Conservation (phyloP, 768 basidiomycete species). For the Tulasnella sp. region DNA sequence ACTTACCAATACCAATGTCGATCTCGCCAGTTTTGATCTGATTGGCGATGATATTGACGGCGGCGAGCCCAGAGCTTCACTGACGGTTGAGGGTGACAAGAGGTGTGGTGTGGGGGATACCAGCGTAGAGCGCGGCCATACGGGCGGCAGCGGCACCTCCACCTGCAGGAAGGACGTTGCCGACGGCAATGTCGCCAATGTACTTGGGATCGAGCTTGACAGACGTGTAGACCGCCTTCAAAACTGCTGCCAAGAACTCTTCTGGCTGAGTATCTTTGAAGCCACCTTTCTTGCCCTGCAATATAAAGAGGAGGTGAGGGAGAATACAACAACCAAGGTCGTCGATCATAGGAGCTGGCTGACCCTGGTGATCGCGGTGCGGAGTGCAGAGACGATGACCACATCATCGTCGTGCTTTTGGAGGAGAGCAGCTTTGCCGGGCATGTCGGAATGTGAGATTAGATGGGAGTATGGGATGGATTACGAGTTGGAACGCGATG, state of each 20-base stretch:
- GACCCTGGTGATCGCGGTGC: constrained; percentile 89
- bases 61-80: constrained; percentile 79
- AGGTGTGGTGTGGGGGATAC: constrained; percentile 64
- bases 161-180: constrained; percentile 79
- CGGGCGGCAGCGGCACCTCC: constrained; percentile 74
- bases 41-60: constrained; percentile 72
- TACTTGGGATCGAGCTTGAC: constrained; percentile 64
- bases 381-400: constrained; percentile 78
- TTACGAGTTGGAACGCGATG: too few species aligned
- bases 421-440: constrained; percentile 48
- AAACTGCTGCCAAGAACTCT: constrained; percentile 63
- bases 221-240: constrained; percentile 59
- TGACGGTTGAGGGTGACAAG: constrained; percentile 83
- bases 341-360: constrained; percentile 18
- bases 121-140: constrained; percentile 78
- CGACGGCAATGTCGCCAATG: constrained; percentile 76
- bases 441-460: background rate
- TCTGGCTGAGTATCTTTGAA: constrained; percentile 87
- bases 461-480: too few species aligned
- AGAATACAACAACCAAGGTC: background rate
- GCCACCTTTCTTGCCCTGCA: constrained; percentile 69
- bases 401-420: constrained; percentile 74
- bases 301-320: constrained; percentile 1
- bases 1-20: constrained; percentile 76
- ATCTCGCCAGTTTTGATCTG: constrained; percentile 71